Evolutionary conservation across 106 monocot genomes (phyloP).

Genomic region (Cymbidium sinense): DNA sequence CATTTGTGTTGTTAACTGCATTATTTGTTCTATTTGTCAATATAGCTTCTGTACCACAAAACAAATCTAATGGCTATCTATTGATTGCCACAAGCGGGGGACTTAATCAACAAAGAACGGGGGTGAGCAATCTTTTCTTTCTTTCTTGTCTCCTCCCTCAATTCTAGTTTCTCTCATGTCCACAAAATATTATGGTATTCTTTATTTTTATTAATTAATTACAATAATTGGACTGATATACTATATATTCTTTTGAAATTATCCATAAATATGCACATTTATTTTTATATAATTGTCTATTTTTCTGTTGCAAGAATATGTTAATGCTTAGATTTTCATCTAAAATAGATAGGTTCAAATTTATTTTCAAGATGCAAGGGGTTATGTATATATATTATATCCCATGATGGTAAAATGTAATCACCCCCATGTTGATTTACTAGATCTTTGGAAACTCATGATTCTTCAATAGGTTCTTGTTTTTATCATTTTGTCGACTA

Average conservation of each 20-base stretch:
- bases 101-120: conserved; percentile 87
- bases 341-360: too few species aligned
- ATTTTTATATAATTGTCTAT: too few species aligned
- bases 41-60: conserved; percentile 52
- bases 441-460: not conserved
- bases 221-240: too few species aligned
- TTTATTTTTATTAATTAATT: not conserved
- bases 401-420: not conserved
- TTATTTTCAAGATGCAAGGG: not conserved
- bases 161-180: not conserved
- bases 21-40: not conserved
- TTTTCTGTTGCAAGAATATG: too few species aligned
- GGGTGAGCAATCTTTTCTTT: conserved; percentile 34
- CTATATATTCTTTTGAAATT: not conserved
- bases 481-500: not conserved
- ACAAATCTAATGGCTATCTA: conserved; percentile 78
- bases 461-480: not conserved
- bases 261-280: not conserved
- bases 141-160: not conserved
- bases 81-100: conserved; percentile 91
- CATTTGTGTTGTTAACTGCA: not conserved
- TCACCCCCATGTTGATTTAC: not conserved
- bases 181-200: not conserved
- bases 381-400: not conserved
- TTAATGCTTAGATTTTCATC: too few species aligned